Base-by-base conservation (phyloP, 306 rosid genomes). In the Rosa chinensis region DNA sequence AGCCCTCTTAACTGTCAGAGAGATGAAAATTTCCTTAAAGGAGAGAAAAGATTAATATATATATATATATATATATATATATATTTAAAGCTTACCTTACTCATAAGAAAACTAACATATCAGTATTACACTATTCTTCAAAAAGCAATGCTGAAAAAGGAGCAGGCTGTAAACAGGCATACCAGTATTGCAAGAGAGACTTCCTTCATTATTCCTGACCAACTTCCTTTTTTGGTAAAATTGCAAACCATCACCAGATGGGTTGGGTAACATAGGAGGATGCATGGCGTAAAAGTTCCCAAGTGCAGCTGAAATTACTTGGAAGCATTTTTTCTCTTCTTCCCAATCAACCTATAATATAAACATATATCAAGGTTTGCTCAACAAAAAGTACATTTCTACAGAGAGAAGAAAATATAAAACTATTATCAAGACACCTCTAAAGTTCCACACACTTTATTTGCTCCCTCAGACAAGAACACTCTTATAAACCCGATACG, bases 261-360 rank as follows among this genome's bases (percentile, higher is more conserved):
- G 99, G 84, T 94, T 94, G 80, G 97, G 97, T 81, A 94, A 84
- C 89, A 92, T 72, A 66, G 92, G 97, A 72, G 97, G 97, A 86
- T 92, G 97, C 93, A 91, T 87, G 18, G 97, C 97, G 83, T 92
- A 94, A 84, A 94, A 92, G 82, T 88, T 87, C 76, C 93, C 99
- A 40, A 94, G 85, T 80, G 97, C 91, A 84, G 95, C 99, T 67
- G 97, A 81, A 85, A 92, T 84, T 58, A 86, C 72, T 89, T 91
- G 97, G 55, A 94, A 75, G 84, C 97, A 92, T 61, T 68, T 86
- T 76, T 81, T 92, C 86, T 94, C 97, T 63, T 85, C 90, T 72
- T 89, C 97, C 99, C 97, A 94, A 80, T 94, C 91, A 83, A 92
- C 87, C 99, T 91, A 80, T 52, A 73, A 25, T 74, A 56, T 25